These are phyloP conservation scores for Prunella vulgaris DNA, from an alignment of 257 asterid genomes.

Conservation along the genomic window DNA sequence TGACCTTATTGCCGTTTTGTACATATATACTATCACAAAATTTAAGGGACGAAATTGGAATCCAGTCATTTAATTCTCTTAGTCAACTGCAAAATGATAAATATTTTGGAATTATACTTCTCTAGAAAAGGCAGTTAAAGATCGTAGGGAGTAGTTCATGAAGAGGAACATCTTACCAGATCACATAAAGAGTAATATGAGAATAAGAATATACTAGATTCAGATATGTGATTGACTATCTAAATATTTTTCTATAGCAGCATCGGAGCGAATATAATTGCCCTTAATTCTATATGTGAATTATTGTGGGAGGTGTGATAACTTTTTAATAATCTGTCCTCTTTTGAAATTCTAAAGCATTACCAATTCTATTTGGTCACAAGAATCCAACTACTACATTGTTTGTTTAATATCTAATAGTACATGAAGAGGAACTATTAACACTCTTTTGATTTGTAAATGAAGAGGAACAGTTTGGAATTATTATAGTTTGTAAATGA, in stretches of 20 bases:
- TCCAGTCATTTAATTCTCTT: no score
- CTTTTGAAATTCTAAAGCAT: background rate
- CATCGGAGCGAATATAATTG: background rate
- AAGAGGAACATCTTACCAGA: background rate
- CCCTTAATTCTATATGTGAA: background rate
- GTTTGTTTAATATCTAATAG: background rate
- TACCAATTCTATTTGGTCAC: background rate
- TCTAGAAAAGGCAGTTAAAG: no score
- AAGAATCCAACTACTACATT: background rate
- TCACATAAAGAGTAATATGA: no score
- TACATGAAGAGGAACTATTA: background rate
- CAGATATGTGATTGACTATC: background rate
- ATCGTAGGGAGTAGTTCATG: background rate
- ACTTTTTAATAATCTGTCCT: background rate
- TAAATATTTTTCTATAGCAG: background rate
- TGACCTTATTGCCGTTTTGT: background rate
- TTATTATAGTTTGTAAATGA: background rate
- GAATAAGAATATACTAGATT: background rate
- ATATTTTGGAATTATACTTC: no score
- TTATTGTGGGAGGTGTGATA: background rate
- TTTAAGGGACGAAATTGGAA: background rate
- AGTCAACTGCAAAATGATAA: no score
- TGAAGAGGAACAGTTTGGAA: background rate
- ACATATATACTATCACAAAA: background rate
- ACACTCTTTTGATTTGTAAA: background rate